Evolutionary conservation across 345 rosid species (phyloP).

Genomic region (Syzygium oleosum): DNA sequence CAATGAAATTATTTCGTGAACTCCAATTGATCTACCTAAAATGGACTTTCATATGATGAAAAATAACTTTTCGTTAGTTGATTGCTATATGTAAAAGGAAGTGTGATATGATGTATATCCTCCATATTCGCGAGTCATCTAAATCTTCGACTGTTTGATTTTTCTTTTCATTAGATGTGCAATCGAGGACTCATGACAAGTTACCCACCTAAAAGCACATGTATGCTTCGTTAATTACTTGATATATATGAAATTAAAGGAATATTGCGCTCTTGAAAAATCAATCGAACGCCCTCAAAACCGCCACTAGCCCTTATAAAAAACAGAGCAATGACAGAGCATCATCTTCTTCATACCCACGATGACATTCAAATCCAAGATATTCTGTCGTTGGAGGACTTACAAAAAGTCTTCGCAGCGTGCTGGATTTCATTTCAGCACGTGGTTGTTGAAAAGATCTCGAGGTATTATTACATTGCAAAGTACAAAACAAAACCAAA

Average conservation of each 20-base stretch:
- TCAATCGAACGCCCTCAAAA: not conserved
- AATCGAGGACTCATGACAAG: not conserved
- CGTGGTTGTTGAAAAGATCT: not conserved
- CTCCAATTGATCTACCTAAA: rapidly evolving
- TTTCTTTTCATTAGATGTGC: not conserved
- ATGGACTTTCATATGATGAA: not conserved
- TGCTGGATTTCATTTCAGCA: not conserved
- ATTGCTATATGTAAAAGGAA: not conserved
- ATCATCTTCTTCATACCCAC: not conserved
- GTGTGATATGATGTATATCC: not conserved
- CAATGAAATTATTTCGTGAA: not conserved
- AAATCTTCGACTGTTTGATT: not conserved
- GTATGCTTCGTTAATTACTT: not conserved
- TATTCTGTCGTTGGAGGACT: not conserved
- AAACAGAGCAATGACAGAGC: not conserved
- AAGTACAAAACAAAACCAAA: not conserved
- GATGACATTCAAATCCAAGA: not conserved
- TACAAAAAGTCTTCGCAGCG: not conserved
- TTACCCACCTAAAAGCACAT: not conserved
- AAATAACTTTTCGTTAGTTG: not conserved
- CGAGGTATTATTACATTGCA: too few species aligned
- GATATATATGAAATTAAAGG: not conserved
- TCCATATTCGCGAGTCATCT: not conserved
- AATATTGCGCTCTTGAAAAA: not conserved
- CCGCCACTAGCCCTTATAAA: rapidly evolving